A percentile compares a stretch with the other conserved stretches of the same genome.
phyloP scores from a whole-genome alignment of 2,329 filamentous ascomycete species.

The Monilinia fructicola region DNA sequence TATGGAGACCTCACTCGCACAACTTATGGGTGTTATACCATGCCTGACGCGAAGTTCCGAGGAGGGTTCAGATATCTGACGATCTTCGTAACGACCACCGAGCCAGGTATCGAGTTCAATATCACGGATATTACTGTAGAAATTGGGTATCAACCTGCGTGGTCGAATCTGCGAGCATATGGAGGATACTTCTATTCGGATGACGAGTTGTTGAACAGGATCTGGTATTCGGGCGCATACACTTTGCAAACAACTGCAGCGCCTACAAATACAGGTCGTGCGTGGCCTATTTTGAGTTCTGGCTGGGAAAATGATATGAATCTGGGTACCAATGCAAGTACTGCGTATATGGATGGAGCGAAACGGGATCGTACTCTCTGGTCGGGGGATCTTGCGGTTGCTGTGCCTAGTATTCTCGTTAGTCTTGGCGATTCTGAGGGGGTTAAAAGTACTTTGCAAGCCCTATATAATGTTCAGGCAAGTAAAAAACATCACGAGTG shows the following conservation, averaged over 20 bases:
- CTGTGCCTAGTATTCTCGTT: slow-evolving; percentile 53
- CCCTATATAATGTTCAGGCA: slow-evolving; percentile 39
- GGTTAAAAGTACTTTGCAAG: slow-evolving; percentile 51
- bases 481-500: slow-evolving; percentile 12
- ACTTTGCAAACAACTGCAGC: slow-evolving; percentile 40
- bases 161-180: slow-evolving; percentile 47
- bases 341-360: slow-evolving; percentile 50
- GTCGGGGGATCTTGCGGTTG: slow-evolving; percentile 62
- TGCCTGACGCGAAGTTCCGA: slow-evolving; percentile 47
- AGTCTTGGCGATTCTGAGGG: slow-evolving; percentile 53
- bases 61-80: slow-evolving; percentile 56
- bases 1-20: slow-evolving; percentile 44
- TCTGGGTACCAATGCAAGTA: slow-evolving; percentile 37
- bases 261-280: slow-evolving; percentile 12
- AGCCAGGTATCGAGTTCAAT: slow-evolving; percentile 32
- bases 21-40: slow-evolving; percentile 43
- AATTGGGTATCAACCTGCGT: slow-evolving; percentile 46
- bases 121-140: slow-evolving; percentile 41
- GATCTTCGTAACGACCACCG: slow-evolving; percentile 44
- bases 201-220: slow-evolving; percentile 52
- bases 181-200: slow-evolving; percentile 53
- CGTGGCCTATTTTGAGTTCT: slow-evolving; percentile 32
- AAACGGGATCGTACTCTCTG: slow-evolving; percentile 61
- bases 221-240: slow-evolving; percentile 53
- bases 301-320: slow-evolving; percentile 29